A percentile compares a stretch with the other conserved stretches of the same genome.
Conservation (phyloP, 495 filamentous ascomycete genomes). For the Stereocaulon alpinum region DNA sequence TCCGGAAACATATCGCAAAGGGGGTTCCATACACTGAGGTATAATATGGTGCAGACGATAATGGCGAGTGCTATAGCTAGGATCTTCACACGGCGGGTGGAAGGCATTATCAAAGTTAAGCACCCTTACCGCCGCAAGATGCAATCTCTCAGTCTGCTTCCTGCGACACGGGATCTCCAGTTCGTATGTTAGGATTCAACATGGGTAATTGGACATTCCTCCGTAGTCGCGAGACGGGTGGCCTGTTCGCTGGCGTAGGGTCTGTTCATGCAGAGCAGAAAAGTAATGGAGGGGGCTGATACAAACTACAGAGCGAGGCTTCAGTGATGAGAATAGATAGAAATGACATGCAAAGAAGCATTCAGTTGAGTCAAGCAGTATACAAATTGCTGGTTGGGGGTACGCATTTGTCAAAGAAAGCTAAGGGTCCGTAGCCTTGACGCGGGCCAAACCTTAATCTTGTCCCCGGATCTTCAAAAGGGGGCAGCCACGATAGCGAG, state of each 20-base stretch:
- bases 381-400: background rate
- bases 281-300: background rate
- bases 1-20: background rate
- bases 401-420: background rate
- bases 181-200: background rate
- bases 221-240: background rate
- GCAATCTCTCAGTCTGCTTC: background rate
- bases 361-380: background rate
- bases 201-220: background rate
- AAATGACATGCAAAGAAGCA: background rate
- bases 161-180: background rate
- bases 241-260: background rate
- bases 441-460: background rate
- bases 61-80: slow-evolving; percentile 47
- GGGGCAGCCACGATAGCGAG: background rate
- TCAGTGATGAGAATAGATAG: background rate
- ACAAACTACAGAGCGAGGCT: background rate
- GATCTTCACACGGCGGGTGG: slow-evolving; percentile 54
- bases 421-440: background rate
- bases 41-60: slow-evolving; percentile 48
- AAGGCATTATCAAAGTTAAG: slow-evolving; percentile 45
- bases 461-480: background rate
- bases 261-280: background rate
- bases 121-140: background rate
- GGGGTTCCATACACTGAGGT: slow-evolving; percentile 43